Evolutionary conservation across 805 yeast species (phyloP).

Genomic region (Clavispora vitiphila): DNA sequence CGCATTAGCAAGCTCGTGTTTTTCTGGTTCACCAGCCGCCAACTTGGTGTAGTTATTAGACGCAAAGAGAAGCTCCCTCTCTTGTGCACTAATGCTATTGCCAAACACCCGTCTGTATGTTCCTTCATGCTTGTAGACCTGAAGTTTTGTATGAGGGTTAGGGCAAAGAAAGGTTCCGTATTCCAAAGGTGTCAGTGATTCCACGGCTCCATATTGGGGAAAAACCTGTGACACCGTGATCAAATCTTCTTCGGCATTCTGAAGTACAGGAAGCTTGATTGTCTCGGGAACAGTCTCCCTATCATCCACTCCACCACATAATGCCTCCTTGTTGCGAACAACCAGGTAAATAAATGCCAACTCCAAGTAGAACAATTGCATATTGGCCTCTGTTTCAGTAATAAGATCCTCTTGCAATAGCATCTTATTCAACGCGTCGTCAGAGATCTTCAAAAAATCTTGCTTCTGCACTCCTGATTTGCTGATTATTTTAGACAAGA

Average conservation of each 20-base stretch:
- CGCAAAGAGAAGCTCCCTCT: constrained; percentile 29
- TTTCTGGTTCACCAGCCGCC: constrained; percentile 2
- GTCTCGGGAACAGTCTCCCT: constrained; percentile 1
- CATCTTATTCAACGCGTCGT: constrained; percentile 17
- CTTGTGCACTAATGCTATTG: constrained; percentile 26
- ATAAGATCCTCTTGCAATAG: constrained; percentile 19
- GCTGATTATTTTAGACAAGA: constrained; percentile 25
- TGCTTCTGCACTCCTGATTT: constrained; percentile 14
- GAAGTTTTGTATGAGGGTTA: constrained; percentile 29
- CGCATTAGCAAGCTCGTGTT: background rate
- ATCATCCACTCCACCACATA: constrained; percentile 4
- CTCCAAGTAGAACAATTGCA: constrained; percentile 24
- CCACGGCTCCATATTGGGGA: constrained; percentile 35
- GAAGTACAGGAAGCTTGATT: background rate
- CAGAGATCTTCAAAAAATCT: constrained; percentile 15
- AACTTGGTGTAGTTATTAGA: constrained; percentile 23
- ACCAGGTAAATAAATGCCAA: constrained; percentile 17
- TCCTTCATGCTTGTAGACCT: constrained; percentile 29
- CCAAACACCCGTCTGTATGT: constrained; percentile 14
- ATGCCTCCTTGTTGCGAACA: constrained; percentile 17
- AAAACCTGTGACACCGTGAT: constrained; percentile 35
- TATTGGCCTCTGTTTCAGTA: constrained; percentile 11
- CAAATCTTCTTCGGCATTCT: constrained; percentile 19
- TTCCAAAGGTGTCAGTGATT: constrained; percentile 22
- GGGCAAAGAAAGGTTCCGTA: constrained; percentile 34